Evolutionary conservation across 148 eudicot genomes (phyloP).

Genomic region (Rhododendron henanense): DNA sequence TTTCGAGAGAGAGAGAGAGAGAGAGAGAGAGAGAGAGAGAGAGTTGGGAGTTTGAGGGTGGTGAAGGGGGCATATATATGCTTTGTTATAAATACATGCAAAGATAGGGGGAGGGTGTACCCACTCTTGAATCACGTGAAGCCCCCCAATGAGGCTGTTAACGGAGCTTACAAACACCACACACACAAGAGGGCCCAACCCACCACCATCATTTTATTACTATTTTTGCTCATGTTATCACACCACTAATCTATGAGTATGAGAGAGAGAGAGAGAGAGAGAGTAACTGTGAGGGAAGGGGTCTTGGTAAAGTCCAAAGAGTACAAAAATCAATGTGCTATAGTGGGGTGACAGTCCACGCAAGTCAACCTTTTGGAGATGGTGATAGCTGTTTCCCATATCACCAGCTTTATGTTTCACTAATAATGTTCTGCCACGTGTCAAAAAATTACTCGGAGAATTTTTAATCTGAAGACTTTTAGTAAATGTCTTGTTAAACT

Average conservation of each 20-base stretch:
- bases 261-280: background rate
- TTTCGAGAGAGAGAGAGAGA: background rate
- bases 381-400: constrained; percentile 19
- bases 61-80: constrained; percentile 17
- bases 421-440: background rate
- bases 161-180: background rate
- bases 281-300: constrained; percentile 5
- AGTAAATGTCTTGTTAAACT: background rate
- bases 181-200: background rate
- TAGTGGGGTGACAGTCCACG: constrained; percentile 13
- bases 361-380: constrained; percentile 20
- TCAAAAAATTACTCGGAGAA: background rate
- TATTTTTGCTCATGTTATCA: constrained; percentile 2
- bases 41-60: constrained; percentile 16
- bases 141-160: background rate
- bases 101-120: background rate
- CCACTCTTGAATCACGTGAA: constrained; percentile 4
- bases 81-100: constrained; percentile 17
- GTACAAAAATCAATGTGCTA: constrained; percentile 16
- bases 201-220: constrained; percentile 1
- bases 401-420: background rate
- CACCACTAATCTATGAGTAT: background rate
- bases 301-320: constrained; percentile 4
- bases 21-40: background rate
- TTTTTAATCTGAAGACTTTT: background rate